A percentile compares a stretch with the other conserved stretches of the same genome.
phyloP scores from a whole-genome alignment of 805 yeast genomes.

The Saturnispora sekii region DNA sequence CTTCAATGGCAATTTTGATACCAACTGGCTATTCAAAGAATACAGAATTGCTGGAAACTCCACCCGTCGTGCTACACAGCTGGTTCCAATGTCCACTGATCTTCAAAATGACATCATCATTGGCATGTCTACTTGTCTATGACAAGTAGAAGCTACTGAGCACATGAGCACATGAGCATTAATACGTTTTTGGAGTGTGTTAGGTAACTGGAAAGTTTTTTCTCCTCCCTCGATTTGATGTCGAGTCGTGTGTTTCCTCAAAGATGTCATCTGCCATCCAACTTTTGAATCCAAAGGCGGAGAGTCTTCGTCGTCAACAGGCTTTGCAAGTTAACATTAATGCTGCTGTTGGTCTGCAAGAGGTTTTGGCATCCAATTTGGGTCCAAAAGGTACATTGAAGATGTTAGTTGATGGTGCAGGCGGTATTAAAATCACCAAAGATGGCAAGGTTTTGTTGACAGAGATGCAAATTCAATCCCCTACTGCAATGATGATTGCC shows the following conservation, averaged over 20 bases:
- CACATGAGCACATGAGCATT: too few species aligned
- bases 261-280: constrained; percentile 56
- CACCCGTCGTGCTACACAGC: too few species aligned
- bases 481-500: constrained; percentile 86
- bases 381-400: constrained; percentile 97
- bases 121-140: constrained; percentile 1
- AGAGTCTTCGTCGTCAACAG: constrained; percentile 89
- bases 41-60: constrained; percentile 4
- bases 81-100: too few species aligned
- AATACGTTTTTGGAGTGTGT: neutral
- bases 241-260: neutral
- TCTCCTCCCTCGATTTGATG: neutral
- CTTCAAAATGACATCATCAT: neutral
- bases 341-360: constrained; percentile 95
- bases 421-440: constrained; percentile 88
- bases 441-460: constrained; percentile 90
- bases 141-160: too few species aligned
- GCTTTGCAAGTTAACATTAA: constrained; percentile 91
- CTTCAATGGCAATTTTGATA: neutral
- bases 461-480: constrained; percentile 95
- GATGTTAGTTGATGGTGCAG: constrained; percentile 95
- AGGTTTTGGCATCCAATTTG: constrained; percentile 79
- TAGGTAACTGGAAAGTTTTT: neutral
- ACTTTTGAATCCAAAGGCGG: constrained; percentile 93
- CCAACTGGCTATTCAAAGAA: neutral